These are phyloP conservation scores for Xylaria castorea DNA, from an alignment of 495 filamentous ascomycete genomes.

Conservation along the genomic window DNA sequence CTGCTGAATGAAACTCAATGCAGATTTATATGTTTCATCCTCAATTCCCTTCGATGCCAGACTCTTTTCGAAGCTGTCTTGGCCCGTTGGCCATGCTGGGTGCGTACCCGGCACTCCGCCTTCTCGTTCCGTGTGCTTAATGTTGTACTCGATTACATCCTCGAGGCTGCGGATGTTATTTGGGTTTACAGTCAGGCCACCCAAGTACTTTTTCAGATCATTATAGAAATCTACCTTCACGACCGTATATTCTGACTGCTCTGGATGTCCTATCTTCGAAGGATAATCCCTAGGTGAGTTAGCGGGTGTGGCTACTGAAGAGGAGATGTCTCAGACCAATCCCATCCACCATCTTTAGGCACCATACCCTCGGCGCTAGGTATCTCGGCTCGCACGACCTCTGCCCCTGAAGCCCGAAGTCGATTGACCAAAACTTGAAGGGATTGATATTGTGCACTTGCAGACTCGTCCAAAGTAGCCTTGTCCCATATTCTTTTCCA, in stretches of 20 bases:
- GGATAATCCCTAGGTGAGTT: constrained; percentile 66
- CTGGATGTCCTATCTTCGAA: constrained; percentile 64
- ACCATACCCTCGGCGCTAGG: constrained; percentile 66
- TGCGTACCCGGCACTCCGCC: constrained; percentile 61
- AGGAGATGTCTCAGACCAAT: constrained; percentile 37
- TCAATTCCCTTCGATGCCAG: constrained; percentile 64
- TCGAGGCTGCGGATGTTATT: constrained; percentile 63
- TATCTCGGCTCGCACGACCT: constrained; percentile 73
- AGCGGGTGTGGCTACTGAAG: background rate
- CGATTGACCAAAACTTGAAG: constrained; percentile 54
- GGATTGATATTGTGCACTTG: background rate
- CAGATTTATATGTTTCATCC: constrained; percentile 70
- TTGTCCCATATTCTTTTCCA: constrained; percentile 72
- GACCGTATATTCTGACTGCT: constrained; percentile 74
- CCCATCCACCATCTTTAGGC: constrained; percentile 64
- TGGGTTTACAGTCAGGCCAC: constrained; percentile 66
- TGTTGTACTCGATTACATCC: constrained; percentile 74
- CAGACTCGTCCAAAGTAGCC: constrained; percentile 42
- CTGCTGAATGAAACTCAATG: constrained; percentile 64
- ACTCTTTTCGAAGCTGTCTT: constrained; percentile 70
- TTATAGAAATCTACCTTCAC: constrained; percentile 82
- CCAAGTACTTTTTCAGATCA: constrained; percentile 69
- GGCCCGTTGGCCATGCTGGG: constrained; percentile 61
- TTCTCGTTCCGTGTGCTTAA: constrained; percentile 69
- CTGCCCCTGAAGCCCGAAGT: constrained; percentile 67